These are phyloP conservation scores for Phytophthora podocarpi DNA, from an alignment of 352 stramenopile genomes.

Conservation along the genomic window DNA sequence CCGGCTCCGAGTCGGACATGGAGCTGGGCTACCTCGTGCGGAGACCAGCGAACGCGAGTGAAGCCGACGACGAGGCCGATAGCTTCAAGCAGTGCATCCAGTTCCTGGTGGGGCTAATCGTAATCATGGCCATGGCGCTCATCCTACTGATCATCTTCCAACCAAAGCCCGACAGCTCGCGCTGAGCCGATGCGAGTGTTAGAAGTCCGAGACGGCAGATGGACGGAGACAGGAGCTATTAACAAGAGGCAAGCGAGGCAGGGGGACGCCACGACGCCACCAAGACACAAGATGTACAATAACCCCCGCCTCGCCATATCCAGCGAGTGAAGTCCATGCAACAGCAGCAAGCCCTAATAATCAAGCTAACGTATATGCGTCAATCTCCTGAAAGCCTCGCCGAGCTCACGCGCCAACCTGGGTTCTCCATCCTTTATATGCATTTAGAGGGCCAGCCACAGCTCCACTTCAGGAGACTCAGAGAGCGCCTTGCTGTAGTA, in stretches of 20 bases:
- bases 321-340: conserved; percentile 12
- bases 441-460: too few species aligned
- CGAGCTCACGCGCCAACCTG: too few species aligned
- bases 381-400: too few species aligned
- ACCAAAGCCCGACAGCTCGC: conserved; percentile 25
- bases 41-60: conserved; percentile 19
- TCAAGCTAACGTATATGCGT: conserved; percentile 25
- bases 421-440: too few species aligned
- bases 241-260: conserved; percentile 10
- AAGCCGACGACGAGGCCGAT: conserved; percentile 41
- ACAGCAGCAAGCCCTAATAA: conserved; percentile 11
- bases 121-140: conserved; percentile 66
- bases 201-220: not conserved
- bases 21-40: conserved; percentile 46
- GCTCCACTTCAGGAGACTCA: too few species aligned
- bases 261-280: conserved; percentile 9
- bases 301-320: not conserved
- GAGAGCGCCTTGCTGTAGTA: too few species aligned
- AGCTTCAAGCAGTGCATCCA: conserved; percentile 76
- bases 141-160: conserved; percentile 78
- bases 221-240: conserved; percentile 3
- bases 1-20: conserved; percentile 49
- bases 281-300: conserved; percentile 34
- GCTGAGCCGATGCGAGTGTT: conserved; percentile 21
- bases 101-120: conserved; percentile 73